Percentiles rank a stretch among this genome's conserved stretches.
phyloP scores from a whole-genome alignment of 495 filamentous ascomycete genomes.

The Trichoderma asperelloides region DNA sequence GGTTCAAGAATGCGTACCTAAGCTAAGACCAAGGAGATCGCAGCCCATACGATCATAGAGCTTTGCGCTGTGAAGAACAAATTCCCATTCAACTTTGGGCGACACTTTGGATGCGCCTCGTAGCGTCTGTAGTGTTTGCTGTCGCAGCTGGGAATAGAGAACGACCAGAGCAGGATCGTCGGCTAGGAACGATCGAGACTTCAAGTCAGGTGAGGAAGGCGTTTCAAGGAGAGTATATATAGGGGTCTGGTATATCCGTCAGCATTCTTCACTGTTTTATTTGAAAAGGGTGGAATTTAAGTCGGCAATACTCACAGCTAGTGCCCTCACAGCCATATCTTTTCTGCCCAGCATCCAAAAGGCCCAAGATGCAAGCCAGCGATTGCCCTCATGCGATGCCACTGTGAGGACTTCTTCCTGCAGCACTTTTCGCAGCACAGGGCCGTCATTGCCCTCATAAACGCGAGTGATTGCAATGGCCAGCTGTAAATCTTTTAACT shows the following conservation, averaged over 20 bases:
- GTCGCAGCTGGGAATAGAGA: constrained; percentile 78
- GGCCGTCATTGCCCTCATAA: constrained; percentile 79
- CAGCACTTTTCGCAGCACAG: constrained; percentile 62
- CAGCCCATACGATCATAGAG: constrained; percentile 94
- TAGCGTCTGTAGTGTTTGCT: constrained; percentile 76
- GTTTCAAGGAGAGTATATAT: constrained; percentile 61
- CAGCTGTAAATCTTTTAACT: constrained; percentile 80
- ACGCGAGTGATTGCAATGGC: constrained; percentile 83
- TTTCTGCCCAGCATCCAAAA: constrained; percentile 83
- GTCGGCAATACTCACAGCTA: constrained; percentile 46
- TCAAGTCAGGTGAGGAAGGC: constrained; percentile 48
- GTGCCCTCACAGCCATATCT: constrained; percentile 78
- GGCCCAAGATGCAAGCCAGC: constrained; percentile 93
- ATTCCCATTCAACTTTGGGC: constrained; percentile 74
- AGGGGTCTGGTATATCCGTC: constrained; percentile 47
- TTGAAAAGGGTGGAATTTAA: constrained; percentile 8
- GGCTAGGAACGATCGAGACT: constrained; percentile 70
- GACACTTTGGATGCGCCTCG: constrained; percentile 77
- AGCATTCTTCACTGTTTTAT: neutral
- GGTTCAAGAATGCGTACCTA: constrained; percentile 33
- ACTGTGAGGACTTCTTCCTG: constrained; percentile 70
- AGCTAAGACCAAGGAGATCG: constrained; percentile 80
- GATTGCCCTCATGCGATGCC: constrained; percentile 72
- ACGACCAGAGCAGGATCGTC: constrained; percentile 85
- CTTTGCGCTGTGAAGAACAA: constrained; percentile 79